phyloP scores from a whole-genome alignment of 306 rosid species.

The Ammopiptanthus mongolicus region DNA sequence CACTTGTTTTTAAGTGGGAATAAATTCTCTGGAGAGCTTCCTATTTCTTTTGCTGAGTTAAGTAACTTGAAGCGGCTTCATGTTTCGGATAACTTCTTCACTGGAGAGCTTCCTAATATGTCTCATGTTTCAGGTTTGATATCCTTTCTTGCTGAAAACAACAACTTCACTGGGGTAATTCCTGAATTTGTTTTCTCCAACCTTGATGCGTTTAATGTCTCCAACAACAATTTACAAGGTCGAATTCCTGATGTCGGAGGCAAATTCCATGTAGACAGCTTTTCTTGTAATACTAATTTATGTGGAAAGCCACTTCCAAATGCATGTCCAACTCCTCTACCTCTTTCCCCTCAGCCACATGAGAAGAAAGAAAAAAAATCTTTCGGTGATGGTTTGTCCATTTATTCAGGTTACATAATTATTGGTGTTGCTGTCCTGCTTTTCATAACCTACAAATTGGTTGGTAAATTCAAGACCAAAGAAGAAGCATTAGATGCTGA shows the following conservation, averaged over 20 bases:
- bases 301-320: conserved; percentile 55
- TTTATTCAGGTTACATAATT: conserved; percentile 45
- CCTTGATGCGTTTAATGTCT: conserved; percentile 41
- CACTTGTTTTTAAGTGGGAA: conserved; percentile 46
- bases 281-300: conserved; percentile 48
- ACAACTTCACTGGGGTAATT: conserved; percentile 38
- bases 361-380: conserved; percentile 1
- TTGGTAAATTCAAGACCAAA: conserved; percentile 3
- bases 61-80: conserved; percentile 40
- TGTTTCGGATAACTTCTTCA: conserved; percentile 37
- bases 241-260: conserved; percentile 46
- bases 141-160: conserved; percentile 48
- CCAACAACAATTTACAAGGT: conserved; percentile 51
- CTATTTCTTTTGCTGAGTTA: conserved; percentile 31
- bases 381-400: neutral
- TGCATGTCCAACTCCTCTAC: conserved; percentile 27
- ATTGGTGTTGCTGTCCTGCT: conserved; percentile 32
- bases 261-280: conserved; percentile 38
- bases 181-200: conserved; percentile 54
- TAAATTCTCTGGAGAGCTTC: conserved; percentile 44
- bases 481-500: conserved; percentile 4
- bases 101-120: conserved; percentile 51
- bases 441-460: conserved; percentile 22
- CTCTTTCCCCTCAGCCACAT: neutral
- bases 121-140: conserved; percentile 36